Base-by-base conservation (phyloP, 306 rosid genomes). In the Dalbergia cochinchinensis region DNA sequence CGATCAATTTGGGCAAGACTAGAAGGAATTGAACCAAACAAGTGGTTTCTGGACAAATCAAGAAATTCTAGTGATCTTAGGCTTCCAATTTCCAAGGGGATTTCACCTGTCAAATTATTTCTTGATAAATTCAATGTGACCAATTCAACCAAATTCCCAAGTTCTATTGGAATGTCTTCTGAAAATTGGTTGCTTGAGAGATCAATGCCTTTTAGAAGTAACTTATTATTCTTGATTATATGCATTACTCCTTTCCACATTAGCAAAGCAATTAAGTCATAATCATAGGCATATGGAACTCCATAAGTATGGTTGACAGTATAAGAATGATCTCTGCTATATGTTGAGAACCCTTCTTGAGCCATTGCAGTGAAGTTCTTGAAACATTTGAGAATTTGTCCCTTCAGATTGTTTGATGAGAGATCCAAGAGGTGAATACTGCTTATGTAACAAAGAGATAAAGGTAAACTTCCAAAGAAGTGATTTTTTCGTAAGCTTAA, bases 1-100 rank as follows among this genome's bases (percentile, higher is more conserved):
- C 69, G 70, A 42, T 70, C 70, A 44, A 69, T 69, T 4, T 9
- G 51, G 6, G 83, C 16, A 18, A 79, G 76, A 39, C 55, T 79
- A 15, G 68, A 78, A 47, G 83, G 78, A 42, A 74, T 74, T 19
- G 39, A 47, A 16, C 76, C 76, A 18, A n/a, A 0, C 0, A 71
- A 39, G 0, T 71, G 51, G 31, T 71, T 71, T 54, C 50, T 58
- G 8, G 66, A 72, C 42, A 72, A 16, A 72, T 73, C 78, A n/a
- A 72, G 77, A 54, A 3, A 16, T 2, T 73, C 78, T 4, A 73
- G 9, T 3, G 39, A 57, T 58, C 0, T 4, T 3, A 73, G 19
- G 4, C 42, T 18, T n/a, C 78, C 68, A 19, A 73, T 39, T 1
- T 57, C 8, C 0, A 12, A 22, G 19, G 66, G 53, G 13, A 58